Evolutionary conservation across 768 basidiomycete species (phyloP).

Genomic region (Erythrobasidium yunnanense): DNA sequence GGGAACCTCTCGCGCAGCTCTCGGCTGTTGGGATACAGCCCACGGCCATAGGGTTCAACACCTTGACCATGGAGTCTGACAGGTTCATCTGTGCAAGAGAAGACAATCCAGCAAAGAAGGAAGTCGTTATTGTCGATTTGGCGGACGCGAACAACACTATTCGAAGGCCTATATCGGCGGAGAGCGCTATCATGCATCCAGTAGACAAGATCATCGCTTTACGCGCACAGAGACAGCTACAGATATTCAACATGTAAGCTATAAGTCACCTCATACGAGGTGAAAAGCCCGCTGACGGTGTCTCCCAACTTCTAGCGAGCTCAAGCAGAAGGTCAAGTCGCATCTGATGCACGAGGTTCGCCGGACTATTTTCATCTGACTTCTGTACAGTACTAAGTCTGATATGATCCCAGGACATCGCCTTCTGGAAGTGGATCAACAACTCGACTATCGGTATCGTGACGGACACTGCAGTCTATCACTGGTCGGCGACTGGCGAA

Average conservation of each 20-base stretch:
- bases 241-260: conserved; percentile 78
- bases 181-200: conserved; percentile 97
- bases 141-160: conserved; percentile 94
- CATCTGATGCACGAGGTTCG: conserved; percentile 66
- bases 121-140: conserved; percentile 98
- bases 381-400: too few species aligned
- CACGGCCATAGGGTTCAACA: conserved; percentile 93
- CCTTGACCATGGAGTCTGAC: conserved; percentile 90
- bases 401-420: conserved; percentile 50
- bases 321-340: conserved; percentile 94
- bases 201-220: conserved; percentile 91
- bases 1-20: conserved; percentile 57
- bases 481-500: conserved; percentile 58
- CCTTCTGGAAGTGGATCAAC: conserved; percentile 98
- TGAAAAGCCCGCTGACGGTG: too few species aligned
- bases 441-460: conserved; percentile 86
- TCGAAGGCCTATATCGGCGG: conserved; percentile 90
- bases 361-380: too few species aligned
- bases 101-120: conserved; percentile 73
- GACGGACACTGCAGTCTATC: conserved; percentile 81
- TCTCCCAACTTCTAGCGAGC: conserved; percentile 47
- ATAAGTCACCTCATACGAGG: too few species aligned
- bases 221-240: conserved; percentile 89
- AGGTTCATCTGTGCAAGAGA: conserved; percentile 96
- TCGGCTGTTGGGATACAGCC: conserved; percentile 93